Evolutionary conservation across 768 basidiomycete species (phyloP), one percentile per base, ranked within the genome.

Genomic region (Chalciporus piperatus): DNA sequence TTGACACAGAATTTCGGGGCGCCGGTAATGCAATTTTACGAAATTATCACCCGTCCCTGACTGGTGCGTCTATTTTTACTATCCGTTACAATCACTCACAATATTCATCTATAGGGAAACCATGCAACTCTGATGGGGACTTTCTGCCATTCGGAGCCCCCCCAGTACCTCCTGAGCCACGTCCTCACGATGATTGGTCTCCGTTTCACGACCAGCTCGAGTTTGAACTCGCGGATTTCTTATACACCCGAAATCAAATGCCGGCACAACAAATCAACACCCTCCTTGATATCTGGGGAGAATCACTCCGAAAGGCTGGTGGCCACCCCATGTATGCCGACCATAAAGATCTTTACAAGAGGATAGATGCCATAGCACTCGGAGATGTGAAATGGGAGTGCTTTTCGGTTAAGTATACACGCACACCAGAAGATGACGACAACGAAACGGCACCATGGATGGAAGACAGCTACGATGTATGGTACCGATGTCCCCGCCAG

Each of bases 361-460:
- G 8, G 7, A 76, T 79, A 22, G 71, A 77, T 43, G 45, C 49
- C 0, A 75, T 69, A n/a, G 47, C 43, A 6, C 44, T 66, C 19
- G 73, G 74, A 9, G 69, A 71, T 23, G 62, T 63, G 10, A 66
- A 72, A 0, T 77, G 76, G 75, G 33, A 66, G 13, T 58, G 52
- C 0, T 68, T 76, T 48, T 47, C 51, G 1, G 30, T 71, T 8
- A 37, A 51, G 3, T 74, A 72, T 32, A 47, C 45, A 0, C 62
- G 62, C 30, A 9, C 7, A 30, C 12, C 30, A 30, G 30, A 30
- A 9, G 30, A 30, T 3, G 41, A 17, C 3, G 3, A 20, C 1
- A 11, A 43, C 1, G 14, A 28, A 3, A 11, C 6, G 2, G 20
- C 13, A 3, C 17, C 41, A n/a, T 50, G 42, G 42, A 50, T 38